phyloP scores from a whole-genome alignment of 2,329 filamentous ascomycete genomes.

The Dactylellina haptotyla region DNA sequence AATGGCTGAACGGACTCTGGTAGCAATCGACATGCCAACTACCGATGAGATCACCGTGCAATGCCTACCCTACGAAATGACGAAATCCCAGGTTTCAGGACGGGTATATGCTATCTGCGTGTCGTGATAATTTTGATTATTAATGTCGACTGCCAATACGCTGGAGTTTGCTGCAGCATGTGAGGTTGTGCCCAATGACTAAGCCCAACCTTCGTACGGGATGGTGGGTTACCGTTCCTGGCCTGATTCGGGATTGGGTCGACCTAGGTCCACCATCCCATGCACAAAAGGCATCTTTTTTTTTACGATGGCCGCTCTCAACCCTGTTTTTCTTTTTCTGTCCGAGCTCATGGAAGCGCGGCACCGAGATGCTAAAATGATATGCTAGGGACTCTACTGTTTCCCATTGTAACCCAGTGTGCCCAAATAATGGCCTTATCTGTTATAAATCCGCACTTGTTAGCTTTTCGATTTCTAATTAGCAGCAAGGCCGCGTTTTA shows the following conservation, averaged over 20 bases:
- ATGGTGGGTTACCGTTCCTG: slow-evolving; percentile 22
- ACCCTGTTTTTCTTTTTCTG: background rate
- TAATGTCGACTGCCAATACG: slow-evolving; percentile 7
- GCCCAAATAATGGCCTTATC: background rate
- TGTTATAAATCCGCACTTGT: background rate
- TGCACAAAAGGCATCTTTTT: background rate
- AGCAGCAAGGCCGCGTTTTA: background rate
- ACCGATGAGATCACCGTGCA: background rate
- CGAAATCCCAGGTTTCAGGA: slow-evolving; percentile 14
- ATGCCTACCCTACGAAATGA: slow-evolving; percentile 14
- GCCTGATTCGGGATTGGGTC: slow-evolving; percentile 51
- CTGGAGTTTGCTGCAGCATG: slow-evolving; percentile 16
- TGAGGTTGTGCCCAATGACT: slow-evolving; percentile 54
- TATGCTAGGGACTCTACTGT: too few relatives aligned
- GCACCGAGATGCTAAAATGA: background rate
- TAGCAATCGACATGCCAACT: background rate
- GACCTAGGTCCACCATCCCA: slow-evolving; percentile 9
- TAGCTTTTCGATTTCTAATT: background rate
- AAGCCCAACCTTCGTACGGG: slow-evolving; percentile 30
- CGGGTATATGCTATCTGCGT: slow-evolving; percentile 16
- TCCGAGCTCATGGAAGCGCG: background rate
- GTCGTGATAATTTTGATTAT: slow-evolving; percentile 34
- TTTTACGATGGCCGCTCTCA: too few relatives aligned
- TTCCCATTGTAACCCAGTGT: background rate
- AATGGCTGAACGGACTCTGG: background rate